Conservation (phyloP, 2,329 filamentous ascomycete species). For the Fusarium vanettenii region DNA sequence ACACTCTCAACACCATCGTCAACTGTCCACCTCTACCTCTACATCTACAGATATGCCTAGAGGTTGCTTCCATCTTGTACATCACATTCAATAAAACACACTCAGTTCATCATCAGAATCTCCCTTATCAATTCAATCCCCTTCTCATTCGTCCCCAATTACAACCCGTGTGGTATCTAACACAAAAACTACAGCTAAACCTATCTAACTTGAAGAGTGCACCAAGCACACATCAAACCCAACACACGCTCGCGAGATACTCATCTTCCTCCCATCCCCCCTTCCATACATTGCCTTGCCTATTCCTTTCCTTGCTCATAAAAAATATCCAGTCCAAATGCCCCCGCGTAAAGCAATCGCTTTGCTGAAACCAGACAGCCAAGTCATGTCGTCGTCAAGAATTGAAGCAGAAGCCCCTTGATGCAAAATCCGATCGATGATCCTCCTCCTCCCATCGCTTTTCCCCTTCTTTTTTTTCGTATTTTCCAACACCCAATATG, state of each 20-base stretch:
- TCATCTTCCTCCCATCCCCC: not conserved
- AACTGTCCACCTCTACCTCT: too few relatives aligned
- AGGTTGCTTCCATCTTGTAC: not conserved
- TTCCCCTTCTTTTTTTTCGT: conserved; percentile 19
- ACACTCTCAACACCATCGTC: not conserved
- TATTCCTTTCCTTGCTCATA: conserved; percentile 21
- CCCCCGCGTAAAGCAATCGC: conserved; percentile 40
- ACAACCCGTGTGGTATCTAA: conserved; percentile 44
- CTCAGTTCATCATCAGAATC: conserved; percentile 6
- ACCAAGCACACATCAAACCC: conserved; percentile 12
- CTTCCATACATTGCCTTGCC: conserved; percentile 1
- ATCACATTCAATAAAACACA: not conserved
- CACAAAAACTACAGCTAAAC: conserved; percentile 40
- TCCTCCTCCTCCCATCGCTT: conserved; percentile 7
- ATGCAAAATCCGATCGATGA: conserved; percentile 29
- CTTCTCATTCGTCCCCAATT: conserved; percentile 14
- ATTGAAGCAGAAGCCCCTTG: conserved; percentile 35
- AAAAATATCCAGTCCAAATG: conserved; percentile 36
- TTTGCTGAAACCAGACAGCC: conserved; percentile 44
- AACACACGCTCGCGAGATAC: conserved; percentile 10
- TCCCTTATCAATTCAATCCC: conserved; percentile 23
- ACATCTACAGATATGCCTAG: not conserved
- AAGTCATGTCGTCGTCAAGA: conserved; percentile 48
- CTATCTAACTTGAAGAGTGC: conserved; percentile 38
- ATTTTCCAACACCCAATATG: conserved; percentile 22